phyloP scores from a whole-genome alignment of 1,284 basidiomycete species.

The Melampsora occidentalis region DNA sequence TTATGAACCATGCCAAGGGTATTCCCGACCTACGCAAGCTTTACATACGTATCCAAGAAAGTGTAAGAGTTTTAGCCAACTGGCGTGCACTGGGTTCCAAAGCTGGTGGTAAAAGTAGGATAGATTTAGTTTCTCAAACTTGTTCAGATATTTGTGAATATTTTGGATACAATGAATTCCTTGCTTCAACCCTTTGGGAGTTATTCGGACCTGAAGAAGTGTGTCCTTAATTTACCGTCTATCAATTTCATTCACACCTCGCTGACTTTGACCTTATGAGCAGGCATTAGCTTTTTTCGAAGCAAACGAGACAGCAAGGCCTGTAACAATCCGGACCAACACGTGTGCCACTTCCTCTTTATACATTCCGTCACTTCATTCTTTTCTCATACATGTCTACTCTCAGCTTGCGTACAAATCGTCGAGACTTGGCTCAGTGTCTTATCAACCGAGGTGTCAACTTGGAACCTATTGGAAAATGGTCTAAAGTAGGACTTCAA shows the following conservation, averaged over 20 bases:
- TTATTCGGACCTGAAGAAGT: conserved; percentile 91
- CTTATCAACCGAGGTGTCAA: conserved; percentile 95
- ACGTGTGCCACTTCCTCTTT: conserved; percentile 57
- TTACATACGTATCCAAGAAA: conserved; percentile 71
- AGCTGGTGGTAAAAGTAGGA: conserved; percentile 45
- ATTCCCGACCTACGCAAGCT: conserved; percentile 38
- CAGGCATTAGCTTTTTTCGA: conserved; percentile 98
- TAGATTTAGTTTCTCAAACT: conserved; percentile 86
- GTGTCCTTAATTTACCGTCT: conserved; percentile 46
- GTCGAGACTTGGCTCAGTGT: conserved; percentile 89
- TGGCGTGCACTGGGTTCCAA: conserved; percentile 53
- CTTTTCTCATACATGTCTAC: background rate
- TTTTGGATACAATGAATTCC: conserved; percentile 96
- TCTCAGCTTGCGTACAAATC: conserved; percentile 69
- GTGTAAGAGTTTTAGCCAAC: conserved; percentile 73
- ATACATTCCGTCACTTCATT: background rate
- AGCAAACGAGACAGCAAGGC: conserved; percentile 91
- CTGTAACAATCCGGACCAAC: conserved; percentile 97
- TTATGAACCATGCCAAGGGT: conserved; percentile 42
- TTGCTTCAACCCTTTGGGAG: conserved; percentile 89
- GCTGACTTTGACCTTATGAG: background rate
- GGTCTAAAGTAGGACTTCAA: conserved; percentile 97
- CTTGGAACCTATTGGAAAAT: conserved; percentile 95
- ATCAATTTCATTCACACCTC: background rate
- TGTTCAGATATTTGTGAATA: conserved; percentile 85